Evolutionary conservation across 163 green algal genomes (phyloP), one percentile per base, ranked within the genome.

Genomic region (Trebouxia gelatinosa): DNA sequence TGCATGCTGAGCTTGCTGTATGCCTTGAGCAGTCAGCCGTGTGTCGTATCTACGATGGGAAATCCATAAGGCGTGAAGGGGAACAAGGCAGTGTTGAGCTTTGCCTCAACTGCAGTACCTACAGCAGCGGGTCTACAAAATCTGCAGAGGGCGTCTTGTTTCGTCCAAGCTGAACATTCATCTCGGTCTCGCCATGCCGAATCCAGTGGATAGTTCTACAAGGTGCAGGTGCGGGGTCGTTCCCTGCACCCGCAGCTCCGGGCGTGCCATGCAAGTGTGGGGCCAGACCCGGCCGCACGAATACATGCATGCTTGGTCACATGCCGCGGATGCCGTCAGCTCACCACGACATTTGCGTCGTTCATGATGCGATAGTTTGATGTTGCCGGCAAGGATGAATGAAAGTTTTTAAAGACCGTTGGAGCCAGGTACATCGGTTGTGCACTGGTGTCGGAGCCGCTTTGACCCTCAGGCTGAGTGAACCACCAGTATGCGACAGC

Each of bases 101-200:
- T 57, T 82, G 64, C 5, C 17, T 6, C 29, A 78, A 23, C 72
- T 54, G 51, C 43, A 39, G 31, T n/a, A n/a, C 38, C 46, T 59
- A 74, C 74, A 68, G 34, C 29, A 78, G 21, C 1, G 71, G 71
- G 31, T 78, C 71, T 28, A 57, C 48, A 13, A 65, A 65, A 17
- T n/a, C 43, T 16, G 23, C 6, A 19, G 19, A 23, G 7, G 48
- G 37, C 0, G 43, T 58, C 3, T 28, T 48, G 23, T 65, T 19
- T n/a, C 31, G 38, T 4, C 40, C 34, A 9, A 87, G 65, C 31
- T 82, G 85, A 7, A 80, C 80, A 58, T 87, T 87, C 83, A 87
- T 87, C 70, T 85, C 77, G 70, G 80, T 87, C 26, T 62, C 35
- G 1, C 83, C 83, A 71, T 87, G 83, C 48, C 68, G 28, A 39